Conservation (phyloP, 1,284 basidiomycete genomes). For the Tylopilus sp. region DNA sequence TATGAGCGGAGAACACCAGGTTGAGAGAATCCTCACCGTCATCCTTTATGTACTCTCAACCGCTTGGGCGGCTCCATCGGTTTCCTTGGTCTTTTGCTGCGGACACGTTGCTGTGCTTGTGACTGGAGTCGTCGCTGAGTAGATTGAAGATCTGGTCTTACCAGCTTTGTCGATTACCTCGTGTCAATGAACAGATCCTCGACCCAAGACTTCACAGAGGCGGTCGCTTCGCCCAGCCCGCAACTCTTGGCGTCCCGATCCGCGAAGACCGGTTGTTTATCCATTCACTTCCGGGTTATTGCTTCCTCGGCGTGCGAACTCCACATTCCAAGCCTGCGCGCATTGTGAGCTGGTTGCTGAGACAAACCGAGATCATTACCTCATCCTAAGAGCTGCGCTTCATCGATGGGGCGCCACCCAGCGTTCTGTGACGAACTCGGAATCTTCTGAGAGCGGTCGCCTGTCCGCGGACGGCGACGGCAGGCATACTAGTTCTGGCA, state of each 20-base stretch:
- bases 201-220: background rate
- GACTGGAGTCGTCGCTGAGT: constrained; percentile 10
- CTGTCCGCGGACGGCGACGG: constrained; percentile 13
- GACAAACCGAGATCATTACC: constrained; percentile 7
- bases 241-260: constrained; percentile 25
- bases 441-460: background rate
- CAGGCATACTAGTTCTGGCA: background rate
- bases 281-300: background rate
- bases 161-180: constrained; percentile 17
- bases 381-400: background rate
- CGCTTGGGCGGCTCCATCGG: background rate
- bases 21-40: constrained; percentile 1
- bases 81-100: constrained; percentile 12
- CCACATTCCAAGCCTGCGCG: background rate
- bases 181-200: constrained; percentile 2
- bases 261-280: constrained; percentile 9
- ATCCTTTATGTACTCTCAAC: constrained; percentile 15
- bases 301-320: constrained; percentile 1
- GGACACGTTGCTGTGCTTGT: background rate
- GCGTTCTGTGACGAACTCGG: background rate
- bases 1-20: background rate
- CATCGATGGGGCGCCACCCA: background rate
- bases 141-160: background rate
- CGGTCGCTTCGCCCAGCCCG: constrained; percentile 2
- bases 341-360: constrained; percentile 1